Base-by-base conservation (phyloP, 1,284 basidiomycete genomes). In the Melanopsichium pennsylvanicum region DNA sequence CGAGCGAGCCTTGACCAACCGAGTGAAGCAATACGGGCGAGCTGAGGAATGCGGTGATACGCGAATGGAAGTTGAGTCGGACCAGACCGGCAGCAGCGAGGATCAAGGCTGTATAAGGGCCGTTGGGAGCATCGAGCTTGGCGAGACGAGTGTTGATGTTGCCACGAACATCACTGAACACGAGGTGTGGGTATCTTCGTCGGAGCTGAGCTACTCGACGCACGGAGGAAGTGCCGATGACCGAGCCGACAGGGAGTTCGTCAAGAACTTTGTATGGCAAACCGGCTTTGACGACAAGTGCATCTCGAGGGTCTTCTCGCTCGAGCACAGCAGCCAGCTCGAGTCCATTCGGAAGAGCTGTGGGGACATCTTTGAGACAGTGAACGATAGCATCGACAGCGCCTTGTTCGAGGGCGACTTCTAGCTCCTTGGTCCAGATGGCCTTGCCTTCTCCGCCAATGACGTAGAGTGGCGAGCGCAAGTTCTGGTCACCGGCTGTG, bases 401-500 rank as follows among this genome's bases (percentile, higher is more conserved):
- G 16, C 86, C 84, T 34, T 87, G 85, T 37, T 86, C 84, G 47
- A 97, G 84, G 21, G 90, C 88, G 18, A 90, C 89, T 81, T 97
- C 94, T 58, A 97, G 87, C 79, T 97, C 94, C 79, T 92, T 90
- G 25, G 94, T 97, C 94, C 94, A 97, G 15, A 97, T 84, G 0
- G 90, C 88, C 82, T 94, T 93, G 54, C 82, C 81, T 32, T 82
- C 82, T 23, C 83, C 83, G 15, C 83, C 83, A 39, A 84, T 81
- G 21, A 86, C 83, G 73, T 86, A 86, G 15, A 86, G 77, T 0
- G 85, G 85, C 33, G 85, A 84, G 27, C 81, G 88, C 81, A 93
- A 89, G 78, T 97, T 95, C 72, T 90, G 89, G 83, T 98, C 96
- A 9, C 94, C 95, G 8, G 88, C 88, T 1, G 92, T 96, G 31